Base-by-base conservation (phyloP, 1,284 basidiomycete genomes). In the Salmacisia buchloeana region DNA sequence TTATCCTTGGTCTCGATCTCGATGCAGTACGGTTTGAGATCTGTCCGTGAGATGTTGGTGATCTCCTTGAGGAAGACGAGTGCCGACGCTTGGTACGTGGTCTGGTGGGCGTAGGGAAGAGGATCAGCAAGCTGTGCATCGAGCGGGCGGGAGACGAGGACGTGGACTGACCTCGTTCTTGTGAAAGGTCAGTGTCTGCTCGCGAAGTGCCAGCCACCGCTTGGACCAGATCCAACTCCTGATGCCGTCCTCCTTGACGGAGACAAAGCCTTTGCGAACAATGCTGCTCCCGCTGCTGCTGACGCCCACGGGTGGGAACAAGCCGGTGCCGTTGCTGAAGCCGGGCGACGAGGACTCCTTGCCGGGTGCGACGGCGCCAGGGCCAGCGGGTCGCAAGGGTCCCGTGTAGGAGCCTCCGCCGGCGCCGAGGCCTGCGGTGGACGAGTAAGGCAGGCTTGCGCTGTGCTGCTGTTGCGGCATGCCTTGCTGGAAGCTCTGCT, bases 11-110 rank as follows among this genome's bases (percentile, higher is more conserved):
- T 88, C 79, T 94, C 91, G 25, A 79, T 69, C 63, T 79, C 77
- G 0, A 97, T 83, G 77, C 91, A 94, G 80, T 94, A 97, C 0
- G 92, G 91, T 79, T 94, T 94, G 67, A 92, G 82, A 80, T 97
- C 92, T 54, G 90, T 92, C 6, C 94, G 87, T 75, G 94, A 91
- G 67, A 97, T 88, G 74, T 89, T 90, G 57, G 88, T 83, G 66
- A 97, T 89, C 69, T 94, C 92, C 46, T 85, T 84, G 21, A 96
- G 84, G 66, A 83, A 81, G 70, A 94, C 86, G 65, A 86, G 77
- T 52, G 83, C 86, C 1, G 80, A 75, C 75, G 91, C 89, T 63
- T 85, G 83, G 34, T 86, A 85, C 18, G 89, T 81, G 33, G 84
- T 84, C 86, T 89, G 69, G n/a, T n/a, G n/a, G 54, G 57, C 10